Conservation (phyloP, 352 stramenopile genomes). For the Phytophthora vignae region DNA sequence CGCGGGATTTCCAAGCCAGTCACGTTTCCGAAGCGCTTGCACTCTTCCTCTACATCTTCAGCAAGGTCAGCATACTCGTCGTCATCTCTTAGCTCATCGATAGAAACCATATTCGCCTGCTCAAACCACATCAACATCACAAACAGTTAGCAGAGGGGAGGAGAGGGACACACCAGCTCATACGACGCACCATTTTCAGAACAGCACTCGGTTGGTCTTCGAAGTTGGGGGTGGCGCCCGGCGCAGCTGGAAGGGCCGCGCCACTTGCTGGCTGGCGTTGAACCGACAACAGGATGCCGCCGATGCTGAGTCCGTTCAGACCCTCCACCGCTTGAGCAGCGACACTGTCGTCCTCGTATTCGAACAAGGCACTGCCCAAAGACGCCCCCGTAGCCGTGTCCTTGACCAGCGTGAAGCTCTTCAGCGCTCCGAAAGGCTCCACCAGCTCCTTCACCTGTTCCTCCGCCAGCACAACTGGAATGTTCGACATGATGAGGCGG, state of each 20-base stretch:
- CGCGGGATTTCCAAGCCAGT: constrained; percentile 80
- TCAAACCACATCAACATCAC: constrained; percentile 4
- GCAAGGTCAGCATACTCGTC: constrained; percentile 89
- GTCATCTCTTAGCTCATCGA: constrained; percentile 87
- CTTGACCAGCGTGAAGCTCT: constrained; percentile 72
- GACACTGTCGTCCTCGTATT: constrained; percentile 74
- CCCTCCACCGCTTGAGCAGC: constrained; percentile 70
- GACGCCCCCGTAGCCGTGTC: constrained; percentile 57
- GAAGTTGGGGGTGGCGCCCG: constrained; percentile 10
- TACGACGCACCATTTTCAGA: constrained; percentile 73
- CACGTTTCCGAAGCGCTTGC: constrained; percentile 86
- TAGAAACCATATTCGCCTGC: constrained; percentile 87
- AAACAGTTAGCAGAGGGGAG: neutral
- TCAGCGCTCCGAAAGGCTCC: constrained; percentile 81
- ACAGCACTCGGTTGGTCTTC: constrained; percentile 63
- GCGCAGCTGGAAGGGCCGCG: constrained; percentile 6
- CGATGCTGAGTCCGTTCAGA: constrained; percentile 83
- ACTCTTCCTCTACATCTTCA: constrained; percentile 91
- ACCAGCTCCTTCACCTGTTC: constrained; percentile 88
- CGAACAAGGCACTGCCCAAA: constrained; percentile 79
- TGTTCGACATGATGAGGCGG: constrained; percentile 84
- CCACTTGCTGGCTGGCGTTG: constrained; percentile 53
- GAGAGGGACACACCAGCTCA: neutral
- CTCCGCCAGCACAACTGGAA: constrained; percentile 77
- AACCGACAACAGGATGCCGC: constrained; percentile 69